These are phyloP conservation scores for Pseudozyma thailandica DNA, from an alignment of 1,284 basidiomycete species.

Conservation along the genomic window DNA sequence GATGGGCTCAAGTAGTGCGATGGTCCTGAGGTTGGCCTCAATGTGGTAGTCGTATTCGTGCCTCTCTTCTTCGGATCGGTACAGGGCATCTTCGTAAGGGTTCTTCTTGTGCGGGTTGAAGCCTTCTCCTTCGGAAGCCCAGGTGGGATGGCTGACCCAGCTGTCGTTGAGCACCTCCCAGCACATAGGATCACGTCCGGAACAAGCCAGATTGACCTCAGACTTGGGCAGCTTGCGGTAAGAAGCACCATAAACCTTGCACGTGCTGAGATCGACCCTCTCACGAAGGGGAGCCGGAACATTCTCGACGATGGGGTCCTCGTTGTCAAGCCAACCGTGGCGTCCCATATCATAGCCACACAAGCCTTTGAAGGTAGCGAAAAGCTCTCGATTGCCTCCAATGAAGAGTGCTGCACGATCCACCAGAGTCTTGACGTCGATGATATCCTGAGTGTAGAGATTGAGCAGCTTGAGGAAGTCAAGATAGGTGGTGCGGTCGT, in stretches of 20 bases:
- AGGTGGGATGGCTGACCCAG: conserved; percentile 90
- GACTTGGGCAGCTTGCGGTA: conserved; percentile 89
- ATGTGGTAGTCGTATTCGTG: conserved; percentile 98
- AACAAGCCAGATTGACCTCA: conserved; percentile 89
- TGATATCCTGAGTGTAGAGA: conserved; percentile 90
- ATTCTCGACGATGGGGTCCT: conserved; percentile 69
- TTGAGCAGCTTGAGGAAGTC: conserved; percentile 97
- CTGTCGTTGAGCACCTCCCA: conserved; percentile 84
- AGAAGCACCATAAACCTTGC: conserved; percentile 78
- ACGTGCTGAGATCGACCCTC: conserved; percentile 65
- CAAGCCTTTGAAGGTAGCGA: conserved; percentile 86
- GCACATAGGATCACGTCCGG: conserved; percentile 92
- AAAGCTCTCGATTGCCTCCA: conserved; percentile 79
- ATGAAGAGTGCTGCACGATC: conserved; percentile 87
- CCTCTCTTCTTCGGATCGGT: conserved; percentile 96
- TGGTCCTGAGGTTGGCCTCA: conserved; percentile 89
- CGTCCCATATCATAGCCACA: conserved; percentile 79
- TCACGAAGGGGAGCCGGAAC: conserved; percentile 68
- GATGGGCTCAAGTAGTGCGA: conserved; percentile 90
- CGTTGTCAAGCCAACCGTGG: conserved; percentile 72
- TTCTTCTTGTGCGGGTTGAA: conserved; percentile 98
- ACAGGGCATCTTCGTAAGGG: conserved; percentile 92
- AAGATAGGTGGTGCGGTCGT: conserved; percentile 89
- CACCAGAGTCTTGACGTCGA: conserved; percentile 85
- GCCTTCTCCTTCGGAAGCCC: conserved; percentile 93